A percentile compares a stretch with the other conserved stretches of the same genome.
Evolutionary conservation across 1,284 basidiomycete species (phyloP).

Genomic region (Trichosporon coremiiforme): DNA sequence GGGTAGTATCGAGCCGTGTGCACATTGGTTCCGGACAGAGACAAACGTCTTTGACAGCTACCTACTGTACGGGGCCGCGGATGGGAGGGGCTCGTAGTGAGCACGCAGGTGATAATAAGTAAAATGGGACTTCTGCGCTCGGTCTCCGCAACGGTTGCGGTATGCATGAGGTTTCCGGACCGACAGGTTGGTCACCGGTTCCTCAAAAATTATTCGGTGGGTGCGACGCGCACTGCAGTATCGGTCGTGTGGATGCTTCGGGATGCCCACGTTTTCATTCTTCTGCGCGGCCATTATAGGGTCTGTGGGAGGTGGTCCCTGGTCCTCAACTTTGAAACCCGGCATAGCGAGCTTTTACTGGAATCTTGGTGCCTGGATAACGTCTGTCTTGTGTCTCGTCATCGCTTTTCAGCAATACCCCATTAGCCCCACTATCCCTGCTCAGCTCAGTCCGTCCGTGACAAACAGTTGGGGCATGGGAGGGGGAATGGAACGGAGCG

Average conservation of each 20-base stretch:
- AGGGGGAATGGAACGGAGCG: background rate
- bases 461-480: background rate
- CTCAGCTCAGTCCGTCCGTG: background rate
- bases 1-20: too few species aligned
- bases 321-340: background rate
- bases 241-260: slow-evolving; percentile 15
- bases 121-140: too few species aligned
- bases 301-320: slow-evolving; percentile 12
- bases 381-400: background rate
- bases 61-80: too few species aligned
- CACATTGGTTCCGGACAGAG: too few species aligned
- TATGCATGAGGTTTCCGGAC: background rate
- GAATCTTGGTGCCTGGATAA: slow-evolving; percentile 16
- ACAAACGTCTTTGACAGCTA: background rate
- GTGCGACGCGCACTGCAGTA: background rate
- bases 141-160: background rate
- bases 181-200: background rate
- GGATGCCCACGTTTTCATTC: slow-evolving; percentile 10
- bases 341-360: slow-evolving; percentile 10
- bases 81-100: too few species aligned
- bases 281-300: slow-evolving; percentile 6
- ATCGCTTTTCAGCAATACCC: background rate
- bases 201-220: background rate
- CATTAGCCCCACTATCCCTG: background rate
- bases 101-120: too few species aligned